Conservation (phyloP, 257 asterid species). For the Solanum dulcamara region DNA sequence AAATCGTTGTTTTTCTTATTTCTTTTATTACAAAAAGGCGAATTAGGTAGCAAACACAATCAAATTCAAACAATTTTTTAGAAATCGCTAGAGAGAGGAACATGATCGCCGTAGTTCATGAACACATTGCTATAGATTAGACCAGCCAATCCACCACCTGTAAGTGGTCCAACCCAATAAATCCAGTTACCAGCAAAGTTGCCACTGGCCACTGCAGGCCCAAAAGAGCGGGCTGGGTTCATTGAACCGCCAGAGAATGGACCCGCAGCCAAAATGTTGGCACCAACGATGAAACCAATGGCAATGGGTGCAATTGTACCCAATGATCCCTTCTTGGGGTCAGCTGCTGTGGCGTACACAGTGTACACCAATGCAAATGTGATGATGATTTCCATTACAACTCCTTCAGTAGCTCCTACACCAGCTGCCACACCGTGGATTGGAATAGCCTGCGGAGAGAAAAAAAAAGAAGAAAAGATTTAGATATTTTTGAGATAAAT, state of each 20-base stretch:
- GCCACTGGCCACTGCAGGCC: constrained; percentile 68
- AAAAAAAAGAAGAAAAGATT: background rate
- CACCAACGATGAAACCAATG: constrained; percentile 83
- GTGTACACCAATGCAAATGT: constrained; percentile 86
- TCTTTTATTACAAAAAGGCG: background rate
- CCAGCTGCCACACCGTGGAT: constrained; percentile 48
- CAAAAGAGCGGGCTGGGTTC: constrained; percentile 93
- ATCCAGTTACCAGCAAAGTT: constrained; percentile 56
- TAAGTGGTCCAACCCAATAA: constrained; percentile 87
- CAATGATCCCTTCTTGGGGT: constrained; percentile 78
- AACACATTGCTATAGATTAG: constrained; percentile 40
- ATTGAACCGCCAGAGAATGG: constrained; percentile 94
- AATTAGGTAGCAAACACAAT: background rate
- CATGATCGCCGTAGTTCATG: constrained; percentile 34
- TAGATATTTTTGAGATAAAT: background rate
- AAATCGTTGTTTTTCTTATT: background rate
- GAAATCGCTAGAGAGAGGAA: constrained; percentile 39
- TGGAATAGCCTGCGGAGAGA: constrained; percentile 41
- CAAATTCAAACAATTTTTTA: constrained; percentile 4
- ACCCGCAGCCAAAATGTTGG: constrained; percentile 89
- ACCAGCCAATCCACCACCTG: constrained; percentile 88
- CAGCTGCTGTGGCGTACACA: constrained; percentile 84
- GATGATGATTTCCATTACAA: constrained; percentile 65
- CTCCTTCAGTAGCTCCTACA: constrained; percentile 54
- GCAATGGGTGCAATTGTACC: constrained; percentile 87